Base-by-base conservation (phyloP, 2,329 filamentous ascomycete species). In the Pestalotiopsis fici region DNA sequence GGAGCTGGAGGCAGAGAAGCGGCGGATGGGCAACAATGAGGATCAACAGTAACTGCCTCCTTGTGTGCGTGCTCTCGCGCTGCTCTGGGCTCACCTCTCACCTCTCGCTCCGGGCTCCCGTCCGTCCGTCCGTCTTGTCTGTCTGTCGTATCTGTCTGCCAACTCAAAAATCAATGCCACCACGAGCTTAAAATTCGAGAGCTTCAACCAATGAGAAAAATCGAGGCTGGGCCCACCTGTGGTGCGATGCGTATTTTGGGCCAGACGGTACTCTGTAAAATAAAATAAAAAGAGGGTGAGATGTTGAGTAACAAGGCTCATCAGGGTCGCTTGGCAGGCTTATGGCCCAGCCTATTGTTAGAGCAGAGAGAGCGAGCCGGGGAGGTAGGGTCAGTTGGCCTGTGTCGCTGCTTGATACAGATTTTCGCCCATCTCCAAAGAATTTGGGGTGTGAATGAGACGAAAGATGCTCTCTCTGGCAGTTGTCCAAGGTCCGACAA, bases 131-230 rank as follows among this genome's bases (percentile, higher is more conserved):
- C 43, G 27, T 27, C 27, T n/a, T 27, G 55, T 31, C 23, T 31
- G 21, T 47, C 21, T n/a, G 31, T 35, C 27, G 55, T 27, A 21
- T 31, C 23, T 31, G 21, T 47, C 21, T 62, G 59, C 59, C 59
- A 62, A 62, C 59, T 62, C 59, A 56, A 64, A 64, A 54, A 27
- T 25, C 60, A 23, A 43, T 21, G n/a, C 23, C 43, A 56, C 47
- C n/a, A 27, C 23, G 35, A 62, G 64, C 60, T 69, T 65, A 65
- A 69, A 67, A 75, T 73, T 66, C 74, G 75, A 71, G 66, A 74
- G 69, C 70, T 69, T 71, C 56, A 75, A 62, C 80, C 80, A 83
- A 82, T 83, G 76, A 82, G 74, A 82, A 82, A 82, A 81, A 74
- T 78, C 73, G 69, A 71, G 62, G 18, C 66, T 47, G 66, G 60